These are phyloP conservation scores for Teratosphaeria nubilosa DNA, from an alignment of 2,329 filamentous ascomycete species.

Conservation along the genomic window DNA sequence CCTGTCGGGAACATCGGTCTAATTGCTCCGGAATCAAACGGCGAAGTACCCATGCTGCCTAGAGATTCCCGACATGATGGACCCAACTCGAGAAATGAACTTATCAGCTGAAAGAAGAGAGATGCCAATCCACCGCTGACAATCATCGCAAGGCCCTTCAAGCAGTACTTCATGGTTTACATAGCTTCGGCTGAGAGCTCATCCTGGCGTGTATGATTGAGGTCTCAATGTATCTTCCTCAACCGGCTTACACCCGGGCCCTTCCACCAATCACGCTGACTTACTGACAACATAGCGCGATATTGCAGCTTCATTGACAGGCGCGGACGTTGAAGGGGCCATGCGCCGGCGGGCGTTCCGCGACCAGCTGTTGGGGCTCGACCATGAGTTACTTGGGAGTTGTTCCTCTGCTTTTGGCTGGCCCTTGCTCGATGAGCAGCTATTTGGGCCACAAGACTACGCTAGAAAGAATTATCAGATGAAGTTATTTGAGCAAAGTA, in stretches of 20 bases:
- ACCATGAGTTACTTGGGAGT: neutral
- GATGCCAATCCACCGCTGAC: neutral
- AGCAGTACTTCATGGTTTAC: neutral
- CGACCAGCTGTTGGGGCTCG: neutral
- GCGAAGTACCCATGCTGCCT: neutral
- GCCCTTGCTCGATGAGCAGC: neutral
- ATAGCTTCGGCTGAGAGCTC: neutral
- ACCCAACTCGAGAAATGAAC: neutral
- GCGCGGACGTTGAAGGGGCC: neutral
- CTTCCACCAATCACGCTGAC: neutral
- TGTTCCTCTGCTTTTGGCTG: neutral
- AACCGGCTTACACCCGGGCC: neutral
- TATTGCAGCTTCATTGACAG: neutral
- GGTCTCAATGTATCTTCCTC: neutral
- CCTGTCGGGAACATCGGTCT: too few species aligned
- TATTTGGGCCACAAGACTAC: neutral
- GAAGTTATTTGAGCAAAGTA: neutral
- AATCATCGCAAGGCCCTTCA: neutral
- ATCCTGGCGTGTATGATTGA: neutral
- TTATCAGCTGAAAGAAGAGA: neutral
- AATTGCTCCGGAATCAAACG: too few species aligned
- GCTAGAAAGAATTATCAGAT: neutral
- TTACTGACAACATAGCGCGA: neutral
- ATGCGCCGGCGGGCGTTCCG: neutral
- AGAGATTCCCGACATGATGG: neutral